These are phyloP conservation scores for Geum urbanum DNA, from an alignment of 306 rosid species.

Conservation along the genomic window DNA sequence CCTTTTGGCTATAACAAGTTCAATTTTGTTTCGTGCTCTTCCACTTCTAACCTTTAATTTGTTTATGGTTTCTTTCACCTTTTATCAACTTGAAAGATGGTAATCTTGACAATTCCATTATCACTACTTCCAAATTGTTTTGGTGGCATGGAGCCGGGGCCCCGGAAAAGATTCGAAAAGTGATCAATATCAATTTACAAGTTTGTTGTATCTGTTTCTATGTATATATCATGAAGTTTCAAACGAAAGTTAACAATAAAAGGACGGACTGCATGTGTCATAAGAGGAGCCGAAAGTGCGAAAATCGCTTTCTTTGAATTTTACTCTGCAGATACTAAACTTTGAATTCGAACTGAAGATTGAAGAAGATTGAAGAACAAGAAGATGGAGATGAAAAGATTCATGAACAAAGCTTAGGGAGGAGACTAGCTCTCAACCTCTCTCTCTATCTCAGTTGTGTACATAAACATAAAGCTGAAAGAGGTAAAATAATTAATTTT, in stretches of 20 bases:
- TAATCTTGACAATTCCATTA: background rate
- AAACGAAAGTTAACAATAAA: background rate
- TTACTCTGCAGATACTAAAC: background rate
- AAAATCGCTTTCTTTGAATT: background rate
- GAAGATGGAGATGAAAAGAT: background rate
- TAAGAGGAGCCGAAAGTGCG: background rate
- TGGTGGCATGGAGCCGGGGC: too few species aligned
- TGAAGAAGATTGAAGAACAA: background rate
- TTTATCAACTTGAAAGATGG: background rate
- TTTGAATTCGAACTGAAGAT: background rate
- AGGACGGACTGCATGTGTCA: background rate
- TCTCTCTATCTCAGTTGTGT: background rate
- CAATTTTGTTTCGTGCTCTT: background rate
- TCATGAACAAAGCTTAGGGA: background rate
- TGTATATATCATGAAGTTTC: background rate
- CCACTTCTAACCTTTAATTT: background rate
- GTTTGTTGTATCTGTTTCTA: background rate
- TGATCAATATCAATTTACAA: background rate
- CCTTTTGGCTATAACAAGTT: background rate
- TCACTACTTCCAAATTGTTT: background rate
- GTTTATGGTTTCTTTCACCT: too few species aligned
- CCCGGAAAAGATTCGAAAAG: too few species aligned
- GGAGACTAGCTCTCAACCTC: background rate
- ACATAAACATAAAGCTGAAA: background rate
- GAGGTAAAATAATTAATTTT: background rate